Evolutionary conservation across 306 rosid genomes (phyloP).

Genomic region (Medicago lupulina): DNA sequence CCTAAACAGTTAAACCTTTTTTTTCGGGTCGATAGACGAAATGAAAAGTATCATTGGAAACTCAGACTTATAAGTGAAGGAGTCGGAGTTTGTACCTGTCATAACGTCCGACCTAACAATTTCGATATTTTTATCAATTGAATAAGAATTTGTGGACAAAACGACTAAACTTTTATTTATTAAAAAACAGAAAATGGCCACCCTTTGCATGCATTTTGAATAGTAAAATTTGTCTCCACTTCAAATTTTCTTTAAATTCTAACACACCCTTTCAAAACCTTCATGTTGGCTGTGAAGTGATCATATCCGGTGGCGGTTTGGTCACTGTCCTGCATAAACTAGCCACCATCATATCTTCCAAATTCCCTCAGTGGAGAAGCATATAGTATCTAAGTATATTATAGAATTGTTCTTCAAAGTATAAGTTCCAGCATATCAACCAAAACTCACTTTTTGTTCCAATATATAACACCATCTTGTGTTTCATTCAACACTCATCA

Average conservation of each 20-base stretch:
- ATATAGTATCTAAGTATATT: constrained; percentile 82
- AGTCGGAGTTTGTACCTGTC: no score
- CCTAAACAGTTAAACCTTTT: no score
- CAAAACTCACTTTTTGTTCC: constrained; percentile 49
- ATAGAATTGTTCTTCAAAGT: constrained; percentile 95
- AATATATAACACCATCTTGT: constrained; percentile 64
- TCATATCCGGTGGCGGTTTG: constrained; percentile 54
- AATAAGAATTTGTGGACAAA: no score
- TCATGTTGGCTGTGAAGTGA: constrained; percentile 59
- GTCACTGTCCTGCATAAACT: constrained; percentile 60
- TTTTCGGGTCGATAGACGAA: no score
- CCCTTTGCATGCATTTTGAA: constrained; percentile 31
- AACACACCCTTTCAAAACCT: constrained; percentile 59
- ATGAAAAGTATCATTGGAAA: no score
- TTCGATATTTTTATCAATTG: no score
- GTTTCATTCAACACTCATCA: constrained; percentile 63
- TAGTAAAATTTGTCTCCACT: constrained; percentile 41
- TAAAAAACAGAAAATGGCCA: constrained; percentile 39
- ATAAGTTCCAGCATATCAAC: constrained; percentile 73
- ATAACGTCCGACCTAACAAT: no score
- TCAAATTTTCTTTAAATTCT: constrained; percentile 58
- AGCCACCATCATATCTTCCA: constrained; percentile 47
- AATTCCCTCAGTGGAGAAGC: constrained; percentile 73
- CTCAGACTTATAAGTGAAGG: no score
- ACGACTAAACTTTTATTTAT: neutral